A percentile compares a stretch with the other conserved stretches of the same genome.
Conservation (phyloP, 2,329 filamentous ascomycete genomes). For the Aureobasidium sp. region DNA sequence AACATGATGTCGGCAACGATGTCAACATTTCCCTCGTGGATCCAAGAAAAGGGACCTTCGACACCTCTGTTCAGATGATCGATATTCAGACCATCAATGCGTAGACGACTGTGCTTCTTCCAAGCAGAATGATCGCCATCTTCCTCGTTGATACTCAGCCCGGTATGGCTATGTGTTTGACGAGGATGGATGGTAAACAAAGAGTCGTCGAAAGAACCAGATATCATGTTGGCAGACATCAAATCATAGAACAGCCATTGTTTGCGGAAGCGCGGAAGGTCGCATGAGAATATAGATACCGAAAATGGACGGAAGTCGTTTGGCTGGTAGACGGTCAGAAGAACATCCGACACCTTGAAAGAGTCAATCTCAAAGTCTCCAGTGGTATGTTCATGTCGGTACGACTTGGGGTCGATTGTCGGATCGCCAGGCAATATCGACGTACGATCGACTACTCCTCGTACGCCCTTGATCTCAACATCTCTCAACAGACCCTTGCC, state of each 20-base stretch:
- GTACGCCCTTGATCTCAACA: conserved; percentile 87
- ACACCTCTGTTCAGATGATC: conserved; percentile 93
- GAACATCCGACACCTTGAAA: conserved; percentile 90
- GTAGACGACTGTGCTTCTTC: conserved; percentile 91
- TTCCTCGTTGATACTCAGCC: conserved; percentile 48
- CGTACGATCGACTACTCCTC: conserved; percentile 86
- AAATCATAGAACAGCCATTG: conserved; percentile 99
- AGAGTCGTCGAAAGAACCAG: conserved; percentile 88
- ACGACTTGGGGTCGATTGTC: conserved; percentile 71
- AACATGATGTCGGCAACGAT: conserved; percentile 96
- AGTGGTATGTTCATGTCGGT: conserved; percentile 76
- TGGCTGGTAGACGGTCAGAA: conserved; percentile 88
- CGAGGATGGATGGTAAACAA: conserved; percentile 94
- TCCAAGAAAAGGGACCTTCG: conserved; percentile 93
- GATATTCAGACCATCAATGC: conserved; percentile 88
- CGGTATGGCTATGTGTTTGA: conserved; percentile 73
- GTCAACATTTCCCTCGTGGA: conserved; percentile 92
- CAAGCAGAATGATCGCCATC: conserved; percentile 62
- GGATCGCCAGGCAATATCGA: conserved; percentile 58
- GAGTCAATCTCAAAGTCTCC: conserved; percentile 96
- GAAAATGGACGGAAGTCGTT: conserved; percentile 87
- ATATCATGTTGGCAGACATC: conserved; percentile 89
- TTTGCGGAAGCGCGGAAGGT: conserved; percentile 84
- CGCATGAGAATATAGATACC: conserved; percentile 91
- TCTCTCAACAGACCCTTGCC: conserved; percentile 85